phyloP scores from a whole-genome alignment of 2,329 filamentous ascomycete genomes.

The Fusarium redolens region DNA sequence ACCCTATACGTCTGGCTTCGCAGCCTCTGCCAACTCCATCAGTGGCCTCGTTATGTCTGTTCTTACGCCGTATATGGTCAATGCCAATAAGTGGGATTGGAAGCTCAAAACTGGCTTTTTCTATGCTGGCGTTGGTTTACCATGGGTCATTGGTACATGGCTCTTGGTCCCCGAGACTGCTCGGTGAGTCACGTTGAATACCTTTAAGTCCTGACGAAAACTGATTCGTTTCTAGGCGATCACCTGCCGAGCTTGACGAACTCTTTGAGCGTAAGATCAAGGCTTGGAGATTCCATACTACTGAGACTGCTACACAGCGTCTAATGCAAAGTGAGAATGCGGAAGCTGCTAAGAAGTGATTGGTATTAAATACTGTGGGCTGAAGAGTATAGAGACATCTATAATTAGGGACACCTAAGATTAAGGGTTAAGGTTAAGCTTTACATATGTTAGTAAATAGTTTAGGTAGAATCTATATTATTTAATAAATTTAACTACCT shows the following conservation, averaged over 20 bases:
- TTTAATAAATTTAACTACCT: too few relatives aligned
- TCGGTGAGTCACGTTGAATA: background rate
- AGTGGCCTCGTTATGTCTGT: slow-evolving; percentile 27
- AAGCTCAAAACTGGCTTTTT: slow-evolving; percentile 49
- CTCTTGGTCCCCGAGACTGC: slow-evolving; percentile 47
- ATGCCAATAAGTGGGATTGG: slow-evolving; percentile 47
- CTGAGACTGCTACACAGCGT: background rate
- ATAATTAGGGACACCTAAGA: too few relatives aligned
- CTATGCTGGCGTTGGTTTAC: slow-evolving; percentile 43
- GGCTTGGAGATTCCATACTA: slow-evolving; percentile 28
- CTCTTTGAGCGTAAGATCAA: slow-evolving; percentile 43
- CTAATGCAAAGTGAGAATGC: background rate
- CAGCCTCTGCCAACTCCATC: slow-evolving; percentile 30
- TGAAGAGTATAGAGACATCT: too few relatives aligned
- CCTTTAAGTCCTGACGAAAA: too few relatives aligned
- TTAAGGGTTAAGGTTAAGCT: too few relatives aligned
- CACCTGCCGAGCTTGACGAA: slow-evolving; percentile 49
- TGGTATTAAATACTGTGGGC: background rate
- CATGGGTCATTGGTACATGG: slow-evolving; percentile 44
- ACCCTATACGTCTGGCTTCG: slow-evolving; percentile 48
- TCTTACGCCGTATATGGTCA: slow-evolving; percentile 49
- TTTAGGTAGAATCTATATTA: too few relatives aligned
- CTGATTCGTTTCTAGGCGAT: slow-evolving; percentile 23
- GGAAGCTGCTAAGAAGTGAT: background rate
- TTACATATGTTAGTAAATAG: too few relatives aligned